Conservation (phyloP, 2,329 filamentous ascomycete species). For the Stagonosporopsis tanaceti region DNA sequence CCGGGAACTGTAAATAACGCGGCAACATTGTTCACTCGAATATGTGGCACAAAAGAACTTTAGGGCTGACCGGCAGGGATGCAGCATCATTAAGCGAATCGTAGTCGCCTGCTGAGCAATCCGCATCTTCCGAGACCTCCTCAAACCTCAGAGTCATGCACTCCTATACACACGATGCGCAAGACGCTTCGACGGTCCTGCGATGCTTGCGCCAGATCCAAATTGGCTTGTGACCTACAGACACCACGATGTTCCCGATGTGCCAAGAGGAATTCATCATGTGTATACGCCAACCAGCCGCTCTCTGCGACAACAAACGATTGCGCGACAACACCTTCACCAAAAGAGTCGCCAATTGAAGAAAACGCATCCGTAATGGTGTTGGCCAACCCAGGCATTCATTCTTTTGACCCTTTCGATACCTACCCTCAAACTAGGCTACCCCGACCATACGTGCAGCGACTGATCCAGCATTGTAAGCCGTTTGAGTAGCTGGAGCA, state of each 20-base stretch:
- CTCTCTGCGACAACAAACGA: constrained; percentile 32
- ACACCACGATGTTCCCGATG: constrained; percentile 65
- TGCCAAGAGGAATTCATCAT: constrained; percentile 57
- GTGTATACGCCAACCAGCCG: constrained; percentile 64
- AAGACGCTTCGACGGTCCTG: constrained; percentile 66
- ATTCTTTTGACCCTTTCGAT: constrained; percentile 63
- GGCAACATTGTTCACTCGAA: too few relatives aligned
- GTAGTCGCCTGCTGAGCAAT: constrained; percentile 14
- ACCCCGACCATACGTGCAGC: constrained; percentile 60
- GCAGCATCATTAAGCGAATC: constrained; percentile 13
- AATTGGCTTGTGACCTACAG: constrained; percentile 64
- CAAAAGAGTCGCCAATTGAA: not conserved
- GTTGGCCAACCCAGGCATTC: constrained; percentile 36
- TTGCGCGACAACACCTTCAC: constrained; percentile 30
- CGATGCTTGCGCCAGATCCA: constrained; percentile 63
- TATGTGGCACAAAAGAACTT: not conserved
- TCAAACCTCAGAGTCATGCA: constrained; percentile 17
- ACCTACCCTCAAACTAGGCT: constrained; percentile 64
- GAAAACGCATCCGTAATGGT: constrained; percentile 12
- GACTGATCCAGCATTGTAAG: constrained; percentile 65
- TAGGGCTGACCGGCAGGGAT: constrained; percentile 7
- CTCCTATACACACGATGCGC: constrained; percentile 53
- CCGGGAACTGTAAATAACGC: not conserved
- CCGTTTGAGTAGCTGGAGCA: constrained; percentile 9
- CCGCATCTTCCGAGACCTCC: constrained; percentile 7